Conservation (phyloP, 768 basidiomycete genomes). For the Rhizopogon roseolus region DNA sequence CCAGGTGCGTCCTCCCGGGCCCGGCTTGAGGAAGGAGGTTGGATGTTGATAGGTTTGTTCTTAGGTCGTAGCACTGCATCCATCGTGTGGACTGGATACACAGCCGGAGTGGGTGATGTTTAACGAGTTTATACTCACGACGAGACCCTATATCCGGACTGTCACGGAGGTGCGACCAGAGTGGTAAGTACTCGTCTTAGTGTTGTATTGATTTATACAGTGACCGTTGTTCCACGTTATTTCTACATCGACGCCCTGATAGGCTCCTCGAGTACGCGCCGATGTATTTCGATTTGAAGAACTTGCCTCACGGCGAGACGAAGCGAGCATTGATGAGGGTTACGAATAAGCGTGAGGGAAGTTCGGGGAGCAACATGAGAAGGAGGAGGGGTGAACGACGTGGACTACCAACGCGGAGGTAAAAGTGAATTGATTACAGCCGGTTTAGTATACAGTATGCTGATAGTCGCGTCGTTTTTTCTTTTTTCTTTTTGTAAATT, state of each 20-base stretch:
- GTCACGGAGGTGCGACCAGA: slow-evolving; percentile 84
- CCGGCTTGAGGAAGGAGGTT: not conserved
- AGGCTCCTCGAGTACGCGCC: slow-evolving; percentile 64
- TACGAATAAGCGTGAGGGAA: slow-evolving; percentile 47
- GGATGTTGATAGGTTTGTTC: not conserved
- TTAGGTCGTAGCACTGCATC: slow-evolving; percentile 42
- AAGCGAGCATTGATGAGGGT: slow-evolving; percentile 59
- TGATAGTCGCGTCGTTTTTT: too few relatives aligned
- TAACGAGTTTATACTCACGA: slow-evolving; percentile 94
- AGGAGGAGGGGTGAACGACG: too few relatives aligned
- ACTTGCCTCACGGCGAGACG: slow-evolving; percentile 67
- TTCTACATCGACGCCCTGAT: not conserved
- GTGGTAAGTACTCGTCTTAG: slow-evolving; percentile 52
- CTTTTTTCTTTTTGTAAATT: too few relatives aligned
- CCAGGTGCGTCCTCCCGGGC: slow-evolving; percentile 49
- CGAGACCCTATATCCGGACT: slow-evolving; percentile 83
- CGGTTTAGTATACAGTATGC: too few relatives aligned
- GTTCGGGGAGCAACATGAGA: too few relatives aligned
- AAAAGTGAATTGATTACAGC: too few relatives aligned
- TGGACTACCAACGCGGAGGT: too few relatives aligned
- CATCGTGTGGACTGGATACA: slow-evolving; percentile 81
- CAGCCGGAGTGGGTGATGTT: slow-evolving; percentile 91
- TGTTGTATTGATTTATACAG: slow-evolving; percentile 3
- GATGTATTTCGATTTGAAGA: slow-evolving; percentile 63
- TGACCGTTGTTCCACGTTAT: not conserved